These are phyloP conservation scores for Wickerhamomyces sydowiorum DNA, from an alignment of 805 yeast genomes.

Conservation along the genomic window DNA sequence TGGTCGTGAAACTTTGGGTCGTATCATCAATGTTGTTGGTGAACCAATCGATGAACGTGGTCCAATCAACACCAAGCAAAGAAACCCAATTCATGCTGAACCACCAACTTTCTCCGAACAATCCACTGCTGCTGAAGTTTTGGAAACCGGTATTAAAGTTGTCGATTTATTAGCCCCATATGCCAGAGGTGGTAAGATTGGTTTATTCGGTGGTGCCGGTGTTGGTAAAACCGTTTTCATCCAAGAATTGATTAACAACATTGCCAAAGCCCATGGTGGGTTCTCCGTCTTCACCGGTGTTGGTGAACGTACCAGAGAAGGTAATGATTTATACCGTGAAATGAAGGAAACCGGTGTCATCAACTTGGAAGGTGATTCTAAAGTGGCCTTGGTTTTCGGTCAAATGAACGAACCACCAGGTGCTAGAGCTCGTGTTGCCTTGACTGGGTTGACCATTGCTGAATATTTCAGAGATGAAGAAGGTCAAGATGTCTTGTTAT, in stretches of 20 bases:
- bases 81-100: constrained; percentile 98
- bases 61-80: constrained; percentile 87
- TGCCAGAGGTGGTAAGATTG: constrained; percentile 99
- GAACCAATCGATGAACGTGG: constrained; percentile 99
- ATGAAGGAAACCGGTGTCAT: constrained; percentile 99
- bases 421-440: constrained; percentile 99
- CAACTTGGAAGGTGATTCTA: constrained; percentile 98
- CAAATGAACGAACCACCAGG: constrained; percentile 99
- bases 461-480: constrained; percentile 99
- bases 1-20: constrained; percentile 98
- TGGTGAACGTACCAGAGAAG: constrained; percentile 99
- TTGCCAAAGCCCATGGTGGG: constrained; percentile 99
- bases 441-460: constrained; percentile 99
- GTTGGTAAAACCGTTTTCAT: constrained; percentile 99
- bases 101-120: constrained; percentile 96
- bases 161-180: constrained; percentile 98
- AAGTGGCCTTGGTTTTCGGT: constrained; percentile 99
- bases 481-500: constrained; percentile 99
- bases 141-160: constrained; percentile 99
- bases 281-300: constrained; percentile 99
- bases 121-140: constrained; percentile 95
- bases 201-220: constrained; percentile 99
- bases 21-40: constrained; percentile 97
- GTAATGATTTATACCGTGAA: constrained; percentile 99
- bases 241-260: constrained; percentile 99